A percentile compares a stretch with the other conserved stretches of the same genome.
Conservation (phyloP, 2,329 filamentous ascomycete species). For the Purpureocillium lavendulum region DNA sequence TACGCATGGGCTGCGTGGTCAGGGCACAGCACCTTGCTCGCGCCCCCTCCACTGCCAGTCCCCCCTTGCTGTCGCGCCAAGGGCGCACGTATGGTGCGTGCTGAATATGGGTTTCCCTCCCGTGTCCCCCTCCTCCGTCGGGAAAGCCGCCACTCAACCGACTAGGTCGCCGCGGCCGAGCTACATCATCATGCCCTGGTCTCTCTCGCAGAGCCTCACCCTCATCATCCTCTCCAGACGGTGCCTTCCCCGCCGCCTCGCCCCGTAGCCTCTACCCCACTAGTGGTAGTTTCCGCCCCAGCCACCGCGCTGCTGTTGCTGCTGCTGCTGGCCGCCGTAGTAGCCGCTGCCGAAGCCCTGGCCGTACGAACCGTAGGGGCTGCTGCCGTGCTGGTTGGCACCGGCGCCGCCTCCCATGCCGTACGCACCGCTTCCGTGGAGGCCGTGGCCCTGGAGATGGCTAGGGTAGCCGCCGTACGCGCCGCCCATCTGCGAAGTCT, state of each 20-base stretch:
- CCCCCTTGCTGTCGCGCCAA: conserved; percentile 4
- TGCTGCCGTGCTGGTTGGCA: conserved; percentile 43
- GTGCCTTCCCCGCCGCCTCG: conserved; percentile 10
- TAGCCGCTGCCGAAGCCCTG: conserved; percentile 41
- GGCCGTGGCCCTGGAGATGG: conserved; percentile 43
- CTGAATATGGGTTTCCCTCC: conserved; percentile 21
- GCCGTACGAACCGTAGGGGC: conserved; percentile 45
- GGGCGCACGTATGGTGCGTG: conserved; percentile 17
- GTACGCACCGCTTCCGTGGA: conserved; percentile 47
- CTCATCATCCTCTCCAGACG: conserved; percentile 5
- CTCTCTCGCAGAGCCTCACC: conserved; percentile 3
- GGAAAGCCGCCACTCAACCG: conserved; percentile 5
- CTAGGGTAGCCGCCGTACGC: conserved; percentile 46
- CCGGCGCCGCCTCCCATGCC: conserved; percentile 42
- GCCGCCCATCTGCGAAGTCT: conserved; percentile 44
- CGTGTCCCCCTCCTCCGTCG: conserved; percentile 13
- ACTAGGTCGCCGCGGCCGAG: conserved; percentile 8
- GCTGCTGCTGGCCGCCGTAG: conserved; percentile 24
- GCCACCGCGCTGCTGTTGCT: conserved; percentile 40
- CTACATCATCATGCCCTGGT: conserved; percentile 8
- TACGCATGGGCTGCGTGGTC: conserved; percentile 17
- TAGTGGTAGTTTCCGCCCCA: conserved; percentile 55
- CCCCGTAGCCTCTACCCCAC: conserved; percentile 23
- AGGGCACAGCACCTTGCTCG: conserved; percentile 3
- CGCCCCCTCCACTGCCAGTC: conserved; percentile 6